Percentiles rank a stretch among this genome's conserved stretches.
Evolutionary conservation across 148 eudicot species (phyloP).

Genomic region (Hydrangea macrophylla): DNA sequence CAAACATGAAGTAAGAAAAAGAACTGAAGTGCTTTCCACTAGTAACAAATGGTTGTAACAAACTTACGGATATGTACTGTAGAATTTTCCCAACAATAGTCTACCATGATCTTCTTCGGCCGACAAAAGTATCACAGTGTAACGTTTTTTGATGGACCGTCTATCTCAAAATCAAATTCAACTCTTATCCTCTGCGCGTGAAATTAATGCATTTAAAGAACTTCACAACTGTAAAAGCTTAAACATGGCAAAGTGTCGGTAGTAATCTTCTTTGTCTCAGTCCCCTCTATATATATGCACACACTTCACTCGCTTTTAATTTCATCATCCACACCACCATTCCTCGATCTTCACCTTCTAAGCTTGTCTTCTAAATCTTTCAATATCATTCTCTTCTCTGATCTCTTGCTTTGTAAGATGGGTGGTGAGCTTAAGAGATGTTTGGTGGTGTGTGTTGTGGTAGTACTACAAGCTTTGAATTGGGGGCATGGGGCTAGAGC

Average conservation of each 20-base stretch:
- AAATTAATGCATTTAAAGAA: background rate
- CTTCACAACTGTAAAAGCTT: background rate
- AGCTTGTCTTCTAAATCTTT: background rate
- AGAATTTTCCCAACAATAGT: too few species aligned
- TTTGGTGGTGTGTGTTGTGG: background rate
- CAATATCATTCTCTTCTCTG: background rate
- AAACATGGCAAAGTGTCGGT: background rate
- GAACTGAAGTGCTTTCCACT: too few species aligned
- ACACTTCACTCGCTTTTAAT: background rate
- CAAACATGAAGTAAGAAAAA: too few species aligned
- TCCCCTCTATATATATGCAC: background rate
- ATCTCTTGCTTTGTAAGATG: background rate
- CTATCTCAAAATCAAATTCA: too few species aligned
- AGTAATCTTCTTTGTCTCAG: background rate
- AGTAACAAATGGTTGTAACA: too few species aligned
- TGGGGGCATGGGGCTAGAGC: conserved; percentile 18
- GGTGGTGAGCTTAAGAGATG: conserved; percentile 8
- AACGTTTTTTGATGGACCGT: too few species aligned
- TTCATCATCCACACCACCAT: background rate
- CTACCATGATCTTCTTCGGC: too few species aligned
- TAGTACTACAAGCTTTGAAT: background rate
- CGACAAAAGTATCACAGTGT: too few species aligned
- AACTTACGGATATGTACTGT: too few species aligned
- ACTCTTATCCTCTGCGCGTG: too few species aligned
- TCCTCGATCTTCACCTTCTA: background rate